A percentile compares a stretch with the other conserved stretches of the same genome.
Evolutionary conservation across 148 eudicot species (phyloP).

Genomic region (Limonium bicolor): DNA sequence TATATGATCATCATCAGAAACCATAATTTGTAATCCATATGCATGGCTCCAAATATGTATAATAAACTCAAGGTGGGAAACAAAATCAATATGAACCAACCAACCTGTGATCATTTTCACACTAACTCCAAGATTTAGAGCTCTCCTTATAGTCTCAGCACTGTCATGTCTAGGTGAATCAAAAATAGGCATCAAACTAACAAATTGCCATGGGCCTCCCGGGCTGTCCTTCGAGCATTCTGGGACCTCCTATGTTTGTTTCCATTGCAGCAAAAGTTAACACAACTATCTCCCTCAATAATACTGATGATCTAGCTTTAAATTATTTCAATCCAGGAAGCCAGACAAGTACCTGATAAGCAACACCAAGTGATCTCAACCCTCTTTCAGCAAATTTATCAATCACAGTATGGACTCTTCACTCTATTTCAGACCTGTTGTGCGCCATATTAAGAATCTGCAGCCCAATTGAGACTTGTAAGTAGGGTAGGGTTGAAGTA

Average conservation of each 20-base stretch:
- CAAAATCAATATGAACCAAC: too few relatives aligned
- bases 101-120: slow-evolving; percentile 53
- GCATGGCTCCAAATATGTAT: too few relatives aligned
- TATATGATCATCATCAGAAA: too few relatives aligned
- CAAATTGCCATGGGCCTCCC: slow-evolving; percentile 41
- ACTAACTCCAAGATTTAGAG: slow-evolving; percentile 40
- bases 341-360: slow-evolving; percentile 24
- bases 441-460: slow-evolving; percentile 38
- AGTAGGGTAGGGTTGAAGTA: too few relatives aligned
- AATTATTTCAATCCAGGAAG: neutral
- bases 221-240: slow-evolving; percentile 28
- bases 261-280: neutral
- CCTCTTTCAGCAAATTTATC: slow-evolving; percentile 51
- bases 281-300: too few relatives aligned
- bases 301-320: too few relatives aligned
- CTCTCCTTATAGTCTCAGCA: slow-evolving; percentile 38
- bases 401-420: slow-evolving; percentile 35
- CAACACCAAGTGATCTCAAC: slow-evolving; percentile 43
- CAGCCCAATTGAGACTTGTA: too few relatives aligned
- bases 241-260: slow-evolving; percentile 32
- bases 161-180: slow-evolving; percentile 56
- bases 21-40: too few relatives aligned
- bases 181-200: slow-evolving; percentile 44
- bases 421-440: slow-evolving; percentile 32
- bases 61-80: neutral